Evolutionary conservation across 1,139 yeast species (phyloP).

Genomic region (Saccharomyces pastorianus): DNA sequence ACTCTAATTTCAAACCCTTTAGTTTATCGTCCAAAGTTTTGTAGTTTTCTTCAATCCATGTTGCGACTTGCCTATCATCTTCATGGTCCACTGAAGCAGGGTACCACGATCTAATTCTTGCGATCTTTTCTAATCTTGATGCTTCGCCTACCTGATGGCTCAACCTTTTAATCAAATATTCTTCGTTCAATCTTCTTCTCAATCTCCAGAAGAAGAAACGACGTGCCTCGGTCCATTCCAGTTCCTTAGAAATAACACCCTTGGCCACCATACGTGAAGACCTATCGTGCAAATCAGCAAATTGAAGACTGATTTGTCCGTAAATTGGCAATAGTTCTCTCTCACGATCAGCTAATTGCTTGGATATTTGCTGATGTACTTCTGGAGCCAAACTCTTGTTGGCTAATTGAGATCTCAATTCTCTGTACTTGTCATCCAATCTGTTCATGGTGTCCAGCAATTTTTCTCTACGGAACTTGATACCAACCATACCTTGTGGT

Average conservation of each 20-base stretch:
- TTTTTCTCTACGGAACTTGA: conserved; percentile 91
- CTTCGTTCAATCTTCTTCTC: conserved; percentile 92
- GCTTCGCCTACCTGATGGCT: conserved; percentile 55
- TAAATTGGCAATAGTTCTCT: conserved; percentile 74
- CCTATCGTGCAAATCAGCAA: conserved; percentile 95
- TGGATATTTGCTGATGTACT: conserved; percentile 57
- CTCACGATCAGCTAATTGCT: conserved; percentile 71
- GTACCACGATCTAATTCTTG: conserved; percentile 83
- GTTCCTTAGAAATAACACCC: conserved; percentile 77
- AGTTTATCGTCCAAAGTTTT: conserved; percentile 51
- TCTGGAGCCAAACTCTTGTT: conserved; percentile 49
- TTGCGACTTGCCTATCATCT: conserved; percentile 71
- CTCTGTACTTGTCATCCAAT: conserved; percentile 68
- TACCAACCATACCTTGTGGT: conserved; percentile 98
- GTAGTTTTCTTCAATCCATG: conserved; percentile 80
- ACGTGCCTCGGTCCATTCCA: conserved; percentile 83
- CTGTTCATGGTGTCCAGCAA: conserved; percentile 82
- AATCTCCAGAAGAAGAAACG: conserved; percentile 98
- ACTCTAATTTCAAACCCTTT: conserved; percentile 57
- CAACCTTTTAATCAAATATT: conserved; percentile 70
- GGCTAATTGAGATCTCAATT: conserved; percentile 52
- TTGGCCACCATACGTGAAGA: conserved; percentile 96
- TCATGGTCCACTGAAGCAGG: conserved; percentile 64
- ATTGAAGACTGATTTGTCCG: conserved; percentile 87
- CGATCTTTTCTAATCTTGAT: conserved; percentile 69